Conservation (phyloP, 1,284 basidiomycete species). For the Sphaerobolus stellatus region DNA sequence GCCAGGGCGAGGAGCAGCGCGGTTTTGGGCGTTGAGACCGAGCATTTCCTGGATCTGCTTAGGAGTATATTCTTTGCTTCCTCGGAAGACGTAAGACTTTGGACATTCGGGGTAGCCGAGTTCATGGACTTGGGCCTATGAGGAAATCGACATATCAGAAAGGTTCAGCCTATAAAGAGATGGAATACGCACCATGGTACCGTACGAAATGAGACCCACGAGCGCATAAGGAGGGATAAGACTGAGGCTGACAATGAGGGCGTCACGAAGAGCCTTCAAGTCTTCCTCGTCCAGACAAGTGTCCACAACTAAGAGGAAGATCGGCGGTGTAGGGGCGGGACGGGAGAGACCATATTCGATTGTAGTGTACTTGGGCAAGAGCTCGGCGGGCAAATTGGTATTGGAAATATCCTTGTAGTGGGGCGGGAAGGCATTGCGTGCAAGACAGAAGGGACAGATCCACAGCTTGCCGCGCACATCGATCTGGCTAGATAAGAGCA, state of each 20-base stretch:
- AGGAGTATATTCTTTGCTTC: conserved; percentile 96
- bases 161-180: too few species aligned
- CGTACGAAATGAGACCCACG: conserved; percentile 94
- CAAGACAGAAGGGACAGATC: conserved; percentile 99
- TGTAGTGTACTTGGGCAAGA: conserved; percentile 97
- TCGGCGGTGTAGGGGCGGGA: conserved; percentile 88
- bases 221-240: conserved; percentile 92
- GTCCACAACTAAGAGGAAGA: conserved; percentile 97
- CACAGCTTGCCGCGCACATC: conserved; percentile 98
- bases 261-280: conserved; percentile 91
- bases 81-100: conserved; percentile 99
- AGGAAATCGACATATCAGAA: not conserved
- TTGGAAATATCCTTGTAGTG: conserved; percentile 99
- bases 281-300: conserved; percentile 97
- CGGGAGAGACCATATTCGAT: conserved; percentile 97
- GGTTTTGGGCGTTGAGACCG: conserved; percentile 75
- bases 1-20: conserved; percentile 79
- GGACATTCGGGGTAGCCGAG: conserved; percentile 95
- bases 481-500: conserved; percentile 72
- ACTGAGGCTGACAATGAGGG: conserved; percentile 89
- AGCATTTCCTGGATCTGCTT: conserved; percentile 99
- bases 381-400: conserved; percentile 94
- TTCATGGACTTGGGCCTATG: conserved; percentile 95
- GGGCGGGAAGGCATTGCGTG: conserved; percentile 95
- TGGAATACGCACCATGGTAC: conserved; percentile 79